Evolutionary conservation across 108 stramenopile species (phyloP).

Genomic region (Aurantiochytrium sp.): DNA sequence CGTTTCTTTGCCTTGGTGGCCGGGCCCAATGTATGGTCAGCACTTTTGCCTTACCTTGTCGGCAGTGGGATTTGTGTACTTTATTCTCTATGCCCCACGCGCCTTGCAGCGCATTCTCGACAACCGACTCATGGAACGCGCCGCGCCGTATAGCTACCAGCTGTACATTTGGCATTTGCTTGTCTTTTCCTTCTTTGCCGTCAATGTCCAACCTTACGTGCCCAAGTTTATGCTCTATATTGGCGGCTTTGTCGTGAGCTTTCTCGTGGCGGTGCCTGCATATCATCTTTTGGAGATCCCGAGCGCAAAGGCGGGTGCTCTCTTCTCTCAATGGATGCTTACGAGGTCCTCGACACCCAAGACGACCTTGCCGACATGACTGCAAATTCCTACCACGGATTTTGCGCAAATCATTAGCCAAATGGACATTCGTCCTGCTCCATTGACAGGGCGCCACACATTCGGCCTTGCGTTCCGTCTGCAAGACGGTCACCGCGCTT

Average conservation of each 20-base stretch:
- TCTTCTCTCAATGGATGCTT: background rate
- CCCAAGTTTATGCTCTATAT: background rate
- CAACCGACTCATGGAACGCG: background rate
- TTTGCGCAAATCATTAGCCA: too few species aligned
- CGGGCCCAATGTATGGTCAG: background rate
- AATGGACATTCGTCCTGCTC: too few species aligned
- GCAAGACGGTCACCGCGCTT: too few species aligned
- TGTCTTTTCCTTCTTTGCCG: background rate
- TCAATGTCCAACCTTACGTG: background rate
- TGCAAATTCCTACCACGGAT: background rate
- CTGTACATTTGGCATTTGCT: conserved; percentile 6
- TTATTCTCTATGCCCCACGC: background rate
- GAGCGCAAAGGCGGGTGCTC: background rate
- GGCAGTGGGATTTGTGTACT: background rate
- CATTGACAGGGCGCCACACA: too few species aligned
- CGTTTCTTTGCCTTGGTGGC: background rate
- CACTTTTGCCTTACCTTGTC: background rate
- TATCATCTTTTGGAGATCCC: background rate
- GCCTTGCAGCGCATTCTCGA: background rate
- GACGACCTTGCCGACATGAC: background rate
- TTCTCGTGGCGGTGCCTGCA: background rate
- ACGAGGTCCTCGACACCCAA: background rate
- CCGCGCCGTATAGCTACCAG: background rate
- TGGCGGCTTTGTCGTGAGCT: background rate
- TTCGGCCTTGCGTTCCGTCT: too few species aligned